A percentile compares a stretch with the other conserved stretches of the same genome.
Conservation (phyloP, 805 yeast genomes). For the Alloascoidea africana region DNA sequence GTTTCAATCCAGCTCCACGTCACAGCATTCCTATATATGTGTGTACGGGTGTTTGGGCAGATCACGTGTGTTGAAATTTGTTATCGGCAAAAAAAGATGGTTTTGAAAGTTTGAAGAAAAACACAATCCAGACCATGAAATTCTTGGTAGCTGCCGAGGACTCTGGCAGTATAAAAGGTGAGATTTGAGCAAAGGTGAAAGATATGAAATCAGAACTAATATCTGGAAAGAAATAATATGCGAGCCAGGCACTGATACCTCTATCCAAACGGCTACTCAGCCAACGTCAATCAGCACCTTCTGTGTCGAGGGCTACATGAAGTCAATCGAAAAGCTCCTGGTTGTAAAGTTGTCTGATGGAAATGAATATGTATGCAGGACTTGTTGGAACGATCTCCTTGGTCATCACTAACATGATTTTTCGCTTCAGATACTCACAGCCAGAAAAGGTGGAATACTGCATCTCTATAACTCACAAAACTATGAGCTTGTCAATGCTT, state of each 20-base stretch:
- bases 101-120: not conserved
- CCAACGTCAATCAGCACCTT: slow-evolving; percentile 39
- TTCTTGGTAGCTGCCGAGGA: slow-evolving; percentile 35
- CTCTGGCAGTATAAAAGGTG: slow-evolving; percentile 29
- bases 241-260: slow-evolving; percentile 62
- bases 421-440: no score
- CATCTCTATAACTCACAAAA: not conserved
- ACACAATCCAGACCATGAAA: slow-evolving; percentile 28
- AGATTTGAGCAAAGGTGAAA: not conserved
- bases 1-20: no score
- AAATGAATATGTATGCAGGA: not conserved
- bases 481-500: not conserved
- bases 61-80: not conserved
- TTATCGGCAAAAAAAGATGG: not conserved
- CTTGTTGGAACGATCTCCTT: no score
- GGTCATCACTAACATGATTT: no score
- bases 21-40: not conserved
- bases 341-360: slow-evolving; percentile 10
- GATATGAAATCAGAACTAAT: not conserved
- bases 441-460: not conserved
- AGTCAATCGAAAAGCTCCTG: slow-evolving; percentile 22
- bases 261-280: slow-evolving; percentile 47
- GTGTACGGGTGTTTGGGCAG: slow-evolving; percentile 1
- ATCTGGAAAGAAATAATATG: slow-evolving; percentile 36
- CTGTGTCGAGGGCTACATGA: slow-evolving; percentile 21